A percentile compares a stretch with the other conserved stretches of the same genome.
Conservation (phyloP, 257 asterid genomes). For the Solanum chmielewskii region DNA sequence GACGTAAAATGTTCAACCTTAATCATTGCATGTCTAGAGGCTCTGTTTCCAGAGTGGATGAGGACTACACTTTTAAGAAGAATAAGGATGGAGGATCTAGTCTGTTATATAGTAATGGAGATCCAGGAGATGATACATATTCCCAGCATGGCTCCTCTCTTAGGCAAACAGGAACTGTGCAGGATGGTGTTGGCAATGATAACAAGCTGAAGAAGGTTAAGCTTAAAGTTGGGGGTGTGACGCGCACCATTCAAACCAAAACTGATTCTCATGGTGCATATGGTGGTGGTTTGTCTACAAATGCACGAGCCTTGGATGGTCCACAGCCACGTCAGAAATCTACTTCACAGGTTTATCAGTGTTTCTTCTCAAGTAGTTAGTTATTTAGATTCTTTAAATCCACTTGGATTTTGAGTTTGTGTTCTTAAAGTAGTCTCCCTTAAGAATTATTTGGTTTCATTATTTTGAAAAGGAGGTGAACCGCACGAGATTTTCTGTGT, state of each 20-base stretch:
- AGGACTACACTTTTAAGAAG: conserved; percentile 3
- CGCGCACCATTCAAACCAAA: conserved; percentile 67
- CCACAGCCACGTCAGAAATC: conserved; percentile 36
- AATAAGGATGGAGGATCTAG: conserved; percentile 19
- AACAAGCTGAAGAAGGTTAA: conserved; percentile 58
- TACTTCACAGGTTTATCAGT: conserved; percentile 39
- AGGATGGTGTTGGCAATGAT: conserved; percentile 44
- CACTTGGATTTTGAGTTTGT: neutral
- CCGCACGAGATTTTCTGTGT: neutral
- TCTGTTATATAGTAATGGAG: conserved; percentile 20
- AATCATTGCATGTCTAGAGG: conserved; percentile 75
- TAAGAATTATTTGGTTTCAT: neutral
- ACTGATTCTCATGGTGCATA: conserved; percentile 43
- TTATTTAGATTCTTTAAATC: neutral
- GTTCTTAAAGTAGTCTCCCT: neutral
- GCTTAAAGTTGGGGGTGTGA: conserved; percentile 87
- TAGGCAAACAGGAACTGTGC: neutral
- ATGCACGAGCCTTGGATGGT: conserved; percentile 36
- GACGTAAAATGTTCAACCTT: conserved; percentile 64
- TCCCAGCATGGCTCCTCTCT: neutral
- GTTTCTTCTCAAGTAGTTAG: neutral
- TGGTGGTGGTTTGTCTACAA: conserved; percentile 36
- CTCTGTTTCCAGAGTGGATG: conserved; percentile 23
- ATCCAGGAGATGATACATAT: conserved; percentile 3
- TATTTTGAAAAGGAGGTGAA: neutral